phyloP scores from a whole-genome alignment of 2,329 filamentous ascomycete genomes.

The Elsinoe ampelina region DNA sequence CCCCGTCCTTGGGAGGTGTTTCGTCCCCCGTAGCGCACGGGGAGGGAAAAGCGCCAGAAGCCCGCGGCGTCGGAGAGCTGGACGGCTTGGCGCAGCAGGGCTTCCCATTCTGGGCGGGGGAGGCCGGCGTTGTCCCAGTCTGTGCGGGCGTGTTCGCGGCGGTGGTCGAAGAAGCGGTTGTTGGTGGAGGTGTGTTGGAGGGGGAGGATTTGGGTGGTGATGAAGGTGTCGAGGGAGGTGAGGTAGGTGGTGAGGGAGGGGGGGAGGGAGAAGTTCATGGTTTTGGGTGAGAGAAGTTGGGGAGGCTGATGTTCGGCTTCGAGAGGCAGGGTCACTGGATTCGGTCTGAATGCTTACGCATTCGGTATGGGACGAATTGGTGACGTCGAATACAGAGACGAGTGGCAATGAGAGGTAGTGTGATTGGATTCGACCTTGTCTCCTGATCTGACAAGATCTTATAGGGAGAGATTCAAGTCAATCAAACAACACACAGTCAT shows the following conservation, averaged over 20 bases:
- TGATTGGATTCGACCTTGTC: too few relatives aligned
- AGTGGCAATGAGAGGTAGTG: too few relatives aligned
- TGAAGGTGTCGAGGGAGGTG: slow-evolving; percentile 47
- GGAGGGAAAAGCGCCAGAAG: slow-evolving; percentile 51
- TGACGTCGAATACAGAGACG: too few relatives aligned
- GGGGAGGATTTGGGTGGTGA: slow-evolving; percentile 44
- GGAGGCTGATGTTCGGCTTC: too few relatives aligned
- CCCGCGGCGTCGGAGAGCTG: slow-evolving; percentile 49
- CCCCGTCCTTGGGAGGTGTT: slow-evolving; percentile 35
- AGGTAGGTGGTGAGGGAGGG: slow-evolving; percentile 41
- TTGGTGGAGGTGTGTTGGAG: slow-evolving; percentile 50
- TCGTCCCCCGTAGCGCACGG: slow-evolving; percentile 46
- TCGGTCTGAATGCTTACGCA: too few relatives aligned
- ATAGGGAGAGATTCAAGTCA: too few relatives aligned
- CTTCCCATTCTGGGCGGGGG: slow-evolving; percentile 51
- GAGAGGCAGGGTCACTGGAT: too few relatives aligned
- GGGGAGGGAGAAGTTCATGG: slow-evolving; percentile 50
- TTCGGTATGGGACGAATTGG: too few relatives aligned
- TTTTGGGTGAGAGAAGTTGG: neutral
- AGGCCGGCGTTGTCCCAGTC: slow-evolving; percentile 51
- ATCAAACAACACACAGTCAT: too few relatives aligned
- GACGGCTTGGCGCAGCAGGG: slow-evolving; percentile 41
- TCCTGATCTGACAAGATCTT: too few relatives aligned
- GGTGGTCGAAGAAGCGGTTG: slow-evolving; percentile 56
- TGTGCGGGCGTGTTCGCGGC: slow-evolving; percentile 52